Conservation (phyloP, 2,329 filamentous ascomycete species). For the Gaeumannomyces tritici region DNA sequence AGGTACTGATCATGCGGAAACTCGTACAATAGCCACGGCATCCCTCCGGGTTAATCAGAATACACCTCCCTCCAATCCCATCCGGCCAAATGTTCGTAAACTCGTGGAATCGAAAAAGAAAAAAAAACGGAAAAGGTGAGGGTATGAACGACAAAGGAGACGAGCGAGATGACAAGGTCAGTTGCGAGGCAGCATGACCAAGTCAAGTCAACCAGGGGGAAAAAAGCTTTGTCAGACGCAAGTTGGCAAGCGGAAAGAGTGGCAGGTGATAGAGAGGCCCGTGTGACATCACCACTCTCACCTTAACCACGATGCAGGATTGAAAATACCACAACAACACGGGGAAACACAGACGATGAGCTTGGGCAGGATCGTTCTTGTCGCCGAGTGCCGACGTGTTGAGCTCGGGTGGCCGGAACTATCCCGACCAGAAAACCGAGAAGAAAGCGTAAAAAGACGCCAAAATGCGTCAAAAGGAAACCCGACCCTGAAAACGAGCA, state of each 20-base stretch:
- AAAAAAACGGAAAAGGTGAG: background rate
- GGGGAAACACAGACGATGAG: too few relatives aligned
- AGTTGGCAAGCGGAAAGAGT: too few relatives aligned
- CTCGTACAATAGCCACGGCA: background rate
- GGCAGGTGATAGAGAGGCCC: too few relatives aligned
- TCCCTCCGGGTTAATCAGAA: background rate
- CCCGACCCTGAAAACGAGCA: slow-evolving; percentile 7
- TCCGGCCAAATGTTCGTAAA: background rate
- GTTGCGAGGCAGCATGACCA: background rate
- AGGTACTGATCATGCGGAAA: background rate
- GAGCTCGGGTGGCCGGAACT: too few relatives aligned
- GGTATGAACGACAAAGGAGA: background rate
- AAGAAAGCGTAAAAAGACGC: background rate
- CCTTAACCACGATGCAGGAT: too few relatives aligned
- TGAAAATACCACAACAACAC: too few relatives aligned
- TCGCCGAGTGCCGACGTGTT: too few relatives aligned
- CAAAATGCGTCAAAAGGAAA: background rate
- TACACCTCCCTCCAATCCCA: background rate
- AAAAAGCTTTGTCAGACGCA: background rate
- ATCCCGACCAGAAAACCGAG: too few relatives aligned
- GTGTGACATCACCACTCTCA: too few relatives aligned
- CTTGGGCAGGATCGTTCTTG: too few relatives aligned
- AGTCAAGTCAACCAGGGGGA: background rate
- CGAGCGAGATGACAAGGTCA: background rate
- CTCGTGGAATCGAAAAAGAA: slow-evolving; percentile 1